Conservation (phyloP, 2,329 filamentous ascomycete species). For the Paraphoma chrysanthemicola region DNA sequence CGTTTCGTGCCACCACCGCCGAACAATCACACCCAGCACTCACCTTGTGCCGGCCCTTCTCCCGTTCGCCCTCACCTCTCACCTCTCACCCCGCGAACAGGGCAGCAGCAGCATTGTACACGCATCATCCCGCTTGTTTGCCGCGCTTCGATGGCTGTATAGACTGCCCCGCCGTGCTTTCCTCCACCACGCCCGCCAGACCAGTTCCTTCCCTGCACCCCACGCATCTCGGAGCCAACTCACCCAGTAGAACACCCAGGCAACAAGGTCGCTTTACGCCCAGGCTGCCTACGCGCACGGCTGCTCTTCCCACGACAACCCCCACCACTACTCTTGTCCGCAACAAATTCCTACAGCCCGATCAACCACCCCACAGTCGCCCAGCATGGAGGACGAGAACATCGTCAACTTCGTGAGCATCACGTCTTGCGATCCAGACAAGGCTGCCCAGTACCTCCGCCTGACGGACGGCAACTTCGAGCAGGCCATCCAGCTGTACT, state of each 20-base stretch:
- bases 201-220: neutral
- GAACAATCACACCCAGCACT: slow-evolving; percentile 9
- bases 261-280: neutral
- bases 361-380: slow-evolving; percentile 3
- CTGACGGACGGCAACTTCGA: slow-evolving; percentile 84
- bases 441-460: slow-evolving; percentile 82
- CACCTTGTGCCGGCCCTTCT: slow-evolving; percentile 5
- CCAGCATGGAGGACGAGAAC: slow-evolving; percentile 57
- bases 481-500: slow-evolving; percentile 88
- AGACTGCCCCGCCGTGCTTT: slow-evolving; percentile 31
- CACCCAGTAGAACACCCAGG: neutral
- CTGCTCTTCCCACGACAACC: neutral
- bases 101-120: neutral
- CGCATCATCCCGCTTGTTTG: slow-evolving; percentile 3
- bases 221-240: neutral
- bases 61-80: neutral
- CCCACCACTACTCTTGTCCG: neutral
- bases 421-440: slow-evolving; percentile 74
- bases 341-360: neutral
- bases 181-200: slow-evolving; percentile 13
- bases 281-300: neutral
- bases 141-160: slow-evolving; percentile 21
- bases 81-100: neutral
- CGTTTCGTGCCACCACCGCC: slow-evolving; percentile 16
- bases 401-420: slow-evolving; percentile 82